A percentile compares a stretch with the other conserved stretches of the same genome.
Conservation (phyloP, 1,284 basidiomycete species). For the Marasmius oreades region DNA sequence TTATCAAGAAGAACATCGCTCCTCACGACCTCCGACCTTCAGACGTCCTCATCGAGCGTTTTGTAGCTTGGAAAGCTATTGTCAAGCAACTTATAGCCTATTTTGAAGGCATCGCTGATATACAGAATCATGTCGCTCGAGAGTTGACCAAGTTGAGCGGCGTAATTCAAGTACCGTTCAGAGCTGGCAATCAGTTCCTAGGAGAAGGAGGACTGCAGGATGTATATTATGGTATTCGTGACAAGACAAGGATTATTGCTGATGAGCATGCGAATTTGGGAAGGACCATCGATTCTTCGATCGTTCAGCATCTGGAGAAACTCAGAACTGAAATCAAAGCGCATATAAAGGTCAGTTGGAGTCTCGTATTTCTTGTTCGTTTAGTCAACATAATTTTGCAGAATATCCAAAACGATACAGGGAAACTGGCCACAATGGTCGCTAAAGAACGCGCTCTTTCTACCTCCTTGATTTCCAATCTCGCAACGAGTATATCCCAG, state of each 20-base stretch:
- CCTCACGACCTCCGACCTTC: constrained; percentile 90
- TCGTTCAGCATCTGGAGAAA: constrained; percentile 97
- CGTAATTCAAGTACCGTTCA: constrained; percentile 97
- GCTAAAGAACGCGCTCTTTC: constrained; percentile 94
- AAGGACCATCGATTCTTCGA: constrained; percentile 94
- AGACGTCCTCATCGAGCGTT: constrained; percentile 96
- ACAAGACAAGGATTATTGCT: constrained; percentile 92
- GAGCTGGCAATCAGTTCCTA: constrained; percentile 92
- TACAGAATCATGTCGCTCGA: constrained; percentile 92
- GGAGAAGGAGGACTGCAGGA: constrained; percentile 93
- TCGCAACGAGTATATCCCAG: constrained; percentile 83
- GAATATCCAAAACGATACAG: constrained; percentile 98
- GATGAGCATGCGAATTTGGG: constrained; percentile 97
- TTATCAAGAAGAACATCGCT: constrained; percentile 89
- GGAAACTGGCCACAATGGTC: constrained; percentile 90
- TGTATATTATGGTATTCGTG: constrained; percentile 89
- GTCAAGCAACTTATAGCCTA: constrained; percentile 92
- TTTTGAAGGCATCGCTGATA: constrained; percentile 89
- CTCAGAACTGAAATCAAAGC: constrained; percentile 94
- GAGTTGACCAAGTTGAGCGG: constrained; percentile 96
- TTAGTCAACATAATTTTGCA: constrained; percentile 24
- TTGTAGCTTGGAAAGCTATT: constrained; percentile 91
- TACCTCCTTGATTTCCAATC: constrained; percentile 83
- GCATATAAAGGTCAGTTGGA: constrained; percentile 75
- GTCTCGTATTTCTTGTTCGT: constrained; percentile 3